Percentiles rank a stretch among this genome's conserved stretches.
Conservation (phyloP, 1,139 yeast species). For the Candida sp. region DNA sequence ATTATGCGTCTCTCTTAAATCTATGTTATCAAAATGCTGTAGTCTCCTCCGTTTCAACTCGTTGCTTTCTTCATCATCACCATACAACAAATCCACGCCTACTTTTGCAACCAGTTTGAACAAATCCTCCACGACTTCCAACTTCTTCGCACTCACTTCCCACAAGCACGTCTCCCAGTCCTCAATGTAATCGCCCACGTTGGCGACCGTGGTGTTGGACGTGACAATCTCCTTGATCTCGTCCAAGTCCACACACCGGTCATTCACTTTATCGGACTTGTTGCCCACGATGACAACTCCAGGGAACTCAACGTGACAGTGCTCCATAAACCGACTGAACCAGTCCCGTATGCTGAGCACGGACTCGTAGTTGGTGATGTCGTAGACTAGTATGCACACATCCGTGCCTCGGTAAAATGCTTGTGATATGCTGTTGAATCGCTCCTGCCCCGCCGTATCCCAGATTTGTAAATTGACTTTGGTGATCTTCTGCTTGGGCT, state of each 20-base stretch:
- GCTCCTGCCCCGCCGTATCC: constrained; percentile 74
- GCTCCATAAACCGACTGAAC: constrained; percentile 53
- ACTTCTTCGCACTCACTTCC: constrained; percentile 48
- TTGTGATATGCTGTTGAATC: constrained; percentile 61
- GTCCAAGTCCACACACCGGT: constrained; percentile 44
- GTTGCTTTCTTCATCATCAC: constrained; percentile 11
- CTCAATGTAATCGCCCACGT: constrained; percentile 35
- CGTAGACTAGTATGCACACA: constrained; percentile 60
- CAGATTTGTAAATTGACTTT: constrained; percentile 56
- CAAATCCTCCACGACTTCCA: constrained; percentile 39
- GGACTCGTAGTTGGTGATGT: constrained; percentile 58
- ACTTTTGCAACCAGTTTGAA: constrained; percentile 49
- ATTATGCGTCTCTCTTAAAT: constrained; percentile 22
- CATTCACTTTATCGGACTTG: constrained; percentile 45
- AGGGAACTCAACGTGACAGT: constrained; percentile 54
- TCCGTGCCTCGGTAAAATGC: constrained; percentile 68
- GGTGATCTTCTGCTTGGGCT: neutral
- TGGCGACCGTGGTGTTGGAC: constrained; percentile 23
- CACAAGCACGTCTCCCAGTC: constrained; percentile 47
- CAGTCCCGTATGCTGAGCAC: constrained; percentile 55
- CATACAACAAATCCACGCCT: constrained; percentile 31
- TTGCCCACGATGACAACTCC: constrained; percentile 61
- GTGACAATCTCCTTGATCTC: constrained; percentile 47
- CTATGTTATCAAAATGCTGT: constrained; percentile 45
- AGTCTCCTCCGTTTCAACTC: constrained; percentile 20